These are phyloP conservation scores for Inga leiocalycina DNA, from an alignment of 306 rosid species.

Conservation along the genomic window DNA sequence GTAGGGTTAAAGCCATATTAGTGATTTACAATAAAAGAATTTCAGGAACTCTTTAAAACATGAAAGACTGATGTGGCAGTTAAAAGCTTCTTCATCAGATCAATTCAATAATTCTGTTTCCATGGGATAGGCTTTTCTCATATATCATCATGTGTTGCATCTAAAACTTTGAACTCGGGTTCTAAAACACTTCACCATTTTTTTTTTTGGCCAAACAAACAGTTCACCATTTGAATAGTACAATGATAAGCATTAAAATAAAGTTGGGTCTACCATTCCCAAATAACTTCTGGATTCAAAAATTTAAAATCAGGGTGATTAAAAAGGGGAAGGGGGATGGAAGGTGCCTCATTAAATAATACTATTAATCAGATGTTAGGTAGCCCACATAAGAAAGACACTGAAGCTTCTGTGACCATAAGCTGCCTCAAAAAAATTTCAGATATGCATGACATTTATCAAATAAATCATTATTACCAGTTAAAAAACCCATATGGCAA, in stretches of 20 bases:
- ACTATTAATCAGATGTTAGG: slow-evolving; percentile 8
- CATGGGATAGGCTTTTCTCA: slow-evolving; percentile 8
- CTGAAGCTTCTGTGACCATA: neutral
- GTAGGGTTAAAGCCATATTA: neutral
- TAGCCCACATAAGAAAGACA: slow-evolving; percentile 8
- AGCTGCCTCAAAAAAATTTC: slow-evolving; percentile 5
- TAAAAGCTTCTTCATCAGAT: slow-evolving; percentile 17
- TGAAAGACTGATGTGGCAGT: neutral
- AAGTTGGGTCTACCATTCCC: neutral
- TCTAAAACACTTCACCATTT: neutral
- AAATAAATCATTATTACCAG: neutral
- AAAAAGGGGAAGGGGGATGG: neutral
- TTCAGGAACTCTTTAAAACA: slow-evolving; percentile 18
- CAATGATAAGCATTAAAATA: neutral
- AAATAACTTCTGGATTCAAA: slow-evolving; percentile 21
- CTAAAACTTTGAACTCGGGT: slow-evolving; percentile 6
- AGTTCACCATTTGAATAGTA: neutral
- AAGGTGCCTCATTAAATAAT: neutral
- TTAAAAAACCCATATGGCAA: neutral
- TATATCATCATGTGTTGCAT: neutral
- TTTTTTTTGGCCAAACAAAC: neutral
- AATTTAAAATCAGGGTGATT: neutral
- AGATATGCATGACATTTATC: slow-evolving; percentile 17
- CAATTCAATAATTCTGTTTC: neutral
- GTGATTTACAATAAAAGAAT: slow-evolving; percentile 8